Percentiles rank a stretch among this genome's conserved stretches.
Conservation (phyloP, 1,139 yeast genomes). For the Lodderomyces metapsilosis region DNA sequence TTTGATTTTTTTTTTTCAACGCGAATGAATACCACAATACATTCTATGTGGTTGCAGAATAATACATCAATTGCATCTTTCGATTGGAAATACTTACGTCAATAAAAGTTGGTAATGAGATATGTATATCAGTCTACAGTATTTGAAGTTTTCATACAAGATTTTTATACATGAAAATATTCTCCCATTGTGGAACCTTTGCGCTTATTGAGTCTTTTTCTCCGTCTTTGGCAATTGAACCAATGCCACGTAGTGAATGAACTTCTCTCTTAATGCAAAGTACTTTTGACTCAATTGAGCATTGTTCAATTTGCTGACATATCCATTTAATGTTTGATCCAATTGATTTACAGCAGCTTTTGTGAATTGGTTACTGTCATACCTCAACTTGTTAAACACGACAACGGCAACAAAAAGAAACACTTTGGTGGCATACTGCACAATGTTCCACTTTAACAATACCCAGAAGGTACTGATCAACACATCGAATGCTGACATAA, state of each 20-base stretch:
- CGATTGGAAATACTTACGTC: too few species aligned
- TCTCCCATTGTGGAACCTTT: too few species aligned
- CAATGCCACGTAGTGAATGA: conserved; percentile 2
- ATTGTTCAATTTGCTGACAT: conserved; percentile 20
- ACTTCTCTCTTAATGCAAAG: conserved; percentile 2
- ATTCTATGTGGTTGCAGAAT: too few species aligned
- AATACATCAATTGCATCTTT: too few species aligned
- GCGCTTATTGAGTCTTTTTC: conserved; percentile 6
- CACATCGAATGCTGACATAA: conserved; percentile 13
- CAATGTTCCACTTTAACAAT: conserved; percentile 21
- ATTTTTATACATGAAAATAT: too few species aligned
- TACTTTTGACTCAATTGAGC: conserved; percentile 19
- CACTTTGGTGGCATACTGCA: conserved; percentile 18
- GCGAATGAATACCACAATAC: too few species aligned
- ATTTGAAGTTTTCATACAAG: too few species aligned
- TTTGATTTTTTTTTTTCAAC: neutral
- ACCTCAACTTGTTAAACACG: conserved; percentile 47
- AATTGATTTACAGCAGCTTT: conserved; percentile 37
- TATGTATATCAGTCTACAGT: too few species aligned
- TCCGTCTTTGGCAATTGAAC: conserved; percentile 12
- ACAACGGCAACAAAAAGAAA: conserved; percentile 29
- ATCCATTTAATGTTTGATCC: conserved; percentile 32
- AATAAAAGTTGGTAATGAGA: too few species aligned
- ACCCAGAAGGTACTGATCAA: conserved; percentile 18
- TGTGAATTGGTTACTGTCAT: conserved; percentile 41